phyloP scores from a whole-genome alignment of 371 early-diverging fungal genomes.

The Umbelopsis sp. region DNA sequence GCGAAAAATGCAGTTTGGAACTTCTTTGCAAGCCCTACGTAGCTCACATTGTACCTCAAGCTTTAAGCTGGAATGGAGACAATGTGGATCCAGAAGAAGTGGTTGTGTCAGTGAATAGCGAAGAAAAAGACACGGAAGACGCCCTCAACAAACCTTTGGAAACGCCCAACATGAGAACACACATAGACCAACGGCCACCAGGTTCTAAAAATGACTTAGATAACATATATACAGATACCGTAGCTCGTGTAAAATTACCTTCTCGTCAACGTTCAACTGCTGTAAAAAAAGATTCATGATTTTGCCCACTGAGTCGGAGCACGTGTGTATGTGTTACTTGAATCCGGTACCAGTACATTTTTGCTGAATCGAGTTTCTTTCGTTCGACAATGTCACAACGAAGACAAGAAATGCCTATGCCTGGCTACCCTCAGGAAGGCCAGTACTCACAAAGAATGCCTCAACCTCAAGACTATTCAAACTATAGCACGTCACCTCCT shows the following conservation, averaged over 20 bases:
- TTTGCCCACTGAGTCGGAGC: background rate
- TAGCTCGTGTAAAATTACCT: slow-evolving; percentile 16
- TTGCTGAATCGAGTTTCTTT: background rate
- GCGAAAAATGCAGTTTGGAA: background rate
- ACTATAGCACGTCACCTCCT: background rate
- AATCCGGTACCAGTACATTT: background rate
- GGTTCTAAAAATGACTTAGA: background rate
- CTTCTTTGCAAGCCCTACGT: slow-evolving; percentile 4
- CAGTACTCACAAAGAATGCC: background rate
- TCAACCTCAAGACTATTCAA: background rate
- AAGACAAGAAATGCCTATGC: slow-evolving; percentile 11
- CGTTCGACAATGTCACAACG: background rate
- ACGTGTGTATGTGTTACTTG: slow-evolving; percentile 6
- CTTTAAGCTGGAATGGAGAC: background rate
- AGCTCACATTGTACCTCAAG: background rate
- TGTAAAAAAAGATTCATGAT: slow-evolving; percentile 11
- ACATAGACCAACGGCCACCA: background rate
- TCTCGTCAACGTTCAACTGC: background rate
- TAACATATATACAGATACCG: slow-evolving; percentile 12
- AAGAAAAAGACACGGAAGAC: background rate
- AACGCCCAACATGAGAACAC: background rate
- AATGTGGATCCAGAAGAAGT: background rate
- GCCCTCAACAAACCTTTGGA: background rate
- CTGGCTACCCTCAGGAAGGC: background rate
- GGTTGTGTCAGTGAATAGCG: background rate